Percentiles rank a stretch among this genome's conserved stretches.
Evolutionary conservation across 2,329 filamentous ascomycete species (phyloP).

Genomic region (Monilinia vaccinii-corymbosi): DNA sequence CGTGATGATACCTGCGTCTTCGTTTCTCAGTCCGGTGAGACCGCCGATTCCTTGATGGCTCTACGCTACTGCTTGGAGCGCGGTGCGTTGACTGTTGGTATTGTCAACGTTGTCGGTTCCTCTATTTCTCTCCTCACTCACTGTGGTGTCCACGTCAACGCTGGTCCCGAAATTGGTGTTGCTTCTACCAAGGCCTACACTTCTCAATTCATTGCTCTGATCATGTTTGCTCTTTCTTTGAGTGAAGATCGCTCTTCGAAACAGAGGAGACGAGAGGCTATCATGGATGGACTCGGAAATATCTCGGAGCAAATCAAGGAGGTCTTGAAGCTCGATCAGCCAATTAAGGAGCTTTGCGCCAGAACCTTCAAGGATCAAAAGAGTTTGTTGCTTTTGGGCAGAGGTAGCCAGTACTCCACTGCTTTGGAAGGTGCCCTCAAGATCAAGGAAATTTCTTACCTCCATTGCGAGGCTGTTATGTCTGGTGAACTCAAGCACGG

Average conservation of each 20-base stretch:
- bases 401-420: slow-evolving; percentile 94
- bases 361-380: slow-evolving; percentile 96
- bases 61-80: slow-evolving; percentile 97
- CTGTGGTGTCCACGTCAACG: slow-evolving; percentile 99
- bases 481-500: slow-evolving; percentile 99
- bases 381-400: slow-evolving; percentile 83
- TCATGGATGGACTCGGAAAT: slow-evolving; percentile 84
- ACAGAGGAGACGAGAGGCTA: slow-evolving; percentile 82
- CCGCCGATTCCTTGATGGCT: slow-evolving; percentile 93
- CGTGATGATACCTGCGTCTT: slow-evolving; percentile 98
- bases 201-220: slow-evolving; percentile 98
- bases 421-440: slow-evolving; percentile 95
- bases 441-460: slow-evolving; percentile 99
- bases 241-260: slow-evolving; percentile 96
- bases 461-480: slow-evolving; percentile 99
- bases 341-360: slow-evolving; percentile 89
- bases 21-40: slow-evolving; percentile 97
- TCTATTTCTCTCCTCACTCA: slow-evolving; percentile 98
- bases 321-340: slow-evolving; percentile 81
- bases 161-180: slow-evolving; percentile 96
- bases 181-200: slow-evolving; percentile 99
- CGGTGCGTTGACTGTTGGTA: slow-evolving; percentile 91
- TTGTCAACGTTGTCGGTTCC: slow-evolving; percentile 97
- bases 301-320: slow-evolving; percentile 88
- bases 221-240: slow-evolving; percentile 96